Percentiles rank a stretch among this genome's conserved stretches.
phyloP scores from a whole-genome alignment of 2,329 filamentous ascomycete species.

The Pseudogymnoascus sp. region DNA sequence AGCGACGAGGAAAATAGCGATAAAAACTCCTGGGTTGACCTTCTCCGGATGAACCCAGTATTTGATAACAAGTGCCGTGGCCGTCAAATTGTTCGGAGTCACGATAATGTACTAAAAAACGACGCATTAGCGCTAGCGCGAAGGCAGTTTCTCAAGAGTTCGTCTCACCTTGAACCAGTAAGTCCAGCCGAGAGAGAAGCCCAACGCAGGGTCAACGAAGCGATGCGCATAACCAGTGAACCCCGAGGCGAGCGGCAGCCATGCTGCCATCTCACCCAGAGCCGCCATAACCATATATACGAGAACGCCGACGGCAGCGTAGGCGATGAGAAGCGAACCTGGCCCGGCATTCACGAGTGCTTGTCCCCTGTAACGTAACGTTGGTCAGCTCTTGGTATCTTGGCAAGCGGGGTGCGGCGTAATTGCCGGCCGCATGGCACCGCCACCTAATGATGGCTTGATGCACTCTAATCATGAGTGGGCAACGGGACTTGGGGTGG shows the following conservation, averaged over 20 bases:
- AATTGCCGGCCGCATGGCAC: constrained; percentile 11
- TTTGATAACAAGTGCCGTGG: constrained; percentile 69
- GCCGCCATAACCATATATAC: constrained; percentile 78
- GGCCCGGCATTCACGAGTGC: constrained; percentile 37
- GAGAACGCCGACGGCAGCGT: constrained; percentile 60
- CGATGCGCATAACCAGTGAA: constrained; percentile 76
- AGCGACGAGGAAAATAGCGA: constrained; percentile 59
- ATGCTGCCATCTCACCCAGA: constrained; percentile 78
- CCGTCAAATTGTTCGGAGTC: constrained; percentile 78
- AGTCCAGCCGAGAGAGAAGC: constrained; percentile 57
- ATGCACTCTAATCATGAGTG: constrained; percentile 27
- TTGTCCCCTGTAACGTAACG: constrained; percentile 20
- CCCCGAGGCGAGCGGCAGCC: constrained; percentile 69
- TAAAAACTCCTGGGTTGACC: constrained; percentile 74
- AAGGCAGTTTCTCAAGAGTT: constrained; percentile 14
- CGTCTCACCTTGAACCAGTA: constrained; percentile 27
- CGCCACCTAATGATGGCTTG: background rate
- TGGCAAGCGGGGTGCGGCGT: constrained; percentile 37
- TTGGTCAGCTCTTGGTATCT: constrained; percentile 14
- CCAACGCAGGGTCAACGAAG: constrained; percentile 73
- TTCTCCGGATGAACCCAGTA: constrained; percentile 62
- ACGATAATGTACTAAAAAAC: constrained; percentile 67
- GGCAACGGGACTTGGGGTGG: background rate
- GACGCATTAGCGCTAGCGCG: background rate
- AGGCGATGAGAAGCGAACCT: constrained; percentile 64